Conservation (phyloP, 108 stramenopile species). For the Discostella stelligeroides region DNA sequence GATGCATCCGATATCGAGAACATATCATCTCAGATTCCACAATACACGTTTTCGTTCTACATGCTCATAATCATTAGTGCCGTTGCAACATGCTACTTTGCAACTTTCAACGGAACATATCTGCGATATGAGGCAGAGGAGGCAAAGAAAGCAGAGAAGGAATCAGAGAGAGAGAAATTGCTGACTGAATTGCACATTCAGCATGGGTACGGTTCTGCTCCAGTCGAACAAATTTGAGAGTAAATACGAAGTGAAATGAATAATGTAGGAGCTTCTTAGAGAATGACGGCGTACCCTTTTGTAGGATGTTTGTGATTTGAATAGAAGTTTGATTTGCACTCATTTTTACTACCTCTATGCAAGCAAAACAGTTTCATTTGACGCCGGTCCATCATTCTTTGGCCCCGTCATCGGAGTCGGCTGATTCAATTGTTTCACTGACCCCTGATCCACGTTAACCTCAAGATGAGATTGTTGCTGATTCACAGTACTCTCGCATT, state of each 20-base stretch:
- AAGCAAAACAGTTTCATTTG: too few species aligned
- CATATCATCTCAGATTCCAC: constrained; percentile 55
- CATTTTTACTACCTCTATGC: too few species aligned
- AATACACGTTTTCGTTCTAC: constrained; percentile 89
- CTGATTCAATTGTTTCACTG: neutral
- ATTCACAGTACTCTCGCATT: constrained; percentile 26
- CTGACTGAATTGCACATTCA: neutral
- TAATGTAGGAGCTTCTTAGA: too few species aligned
- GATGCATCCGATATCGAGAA: constrained; percentile 28
- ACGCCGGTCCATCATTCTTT: too few species aligned
- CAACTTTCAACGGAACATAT: constrained; percentile 87
- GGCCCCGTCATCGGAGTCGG: too few species aligned
- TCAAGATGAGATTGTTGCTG: neutral
- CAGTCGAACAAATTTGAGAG: too few species aligned
- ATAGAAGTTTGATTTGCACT: too few species aligned
- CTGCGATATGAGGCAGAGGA: constrained; percentile 81
- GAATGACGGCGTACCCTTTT: too few species aligned
- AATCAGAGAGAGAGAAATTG: constrained; percentile 10
- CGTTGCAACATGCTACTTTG: constrained; percentile 79
- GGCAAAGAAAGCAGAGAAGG: constrained; percentile 54
- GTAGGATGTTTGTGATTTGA: too few species aligned
- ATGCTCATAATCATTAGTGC: constrained; percentile 83
- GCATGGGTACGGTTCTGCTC: constrained; percentile 6
- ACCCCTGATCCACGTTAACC: too few species aligned
- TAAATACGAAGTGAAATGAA: too few species aligned